Percentiles rank a stretch among this genome's conserved stretches.
phyloP scores from a whole-genome alignment of 495 filamentous ascomycete genomes.

The Penicillium steckii region DNA sequence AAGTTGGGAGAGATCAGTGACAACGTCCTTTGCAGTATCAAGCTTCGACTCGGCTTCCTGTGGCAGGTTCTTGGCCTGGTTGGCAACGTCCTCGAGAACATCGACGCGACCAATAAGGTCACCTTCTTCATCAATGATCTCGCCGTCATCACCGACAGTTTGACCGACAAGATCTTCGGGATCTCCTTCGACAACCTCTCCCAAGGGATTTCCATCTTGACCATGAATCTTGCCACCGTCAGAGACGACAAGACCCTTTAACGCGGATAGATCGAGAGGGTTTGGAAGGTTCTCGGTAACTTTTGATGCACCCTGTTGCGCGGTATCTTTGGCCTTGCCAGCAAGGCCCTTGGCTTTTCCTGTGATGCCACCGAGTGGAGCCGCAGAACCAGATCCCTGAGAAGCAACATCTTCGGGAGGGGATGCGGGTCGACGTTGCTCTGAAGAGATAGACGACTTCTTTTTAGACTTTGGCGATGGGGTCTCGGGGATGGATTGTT shows the following conservation, averaged over 20 bases:
- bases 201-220: slow-evolving; percentile 37
- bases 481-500: slow-evolving; percentile 21
- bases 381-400: slow-evolving; percentile 31
- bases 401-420: slow-evolving; percentile 27
- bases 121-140: slow-evolving; percentile 51
- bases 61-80: slow-evolving; percentile 26
- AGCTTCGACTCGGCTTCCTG: slow-evolving; percentile 20
- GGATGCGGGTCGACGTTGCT: slow-evolving; percentile 30
- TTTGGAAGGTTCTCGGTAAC: slow-evolving; percentile 23
- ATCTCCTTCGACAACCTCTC: slow-evolving; percentile 41
- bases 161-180: slow-evolving; percentile 44
- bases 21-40: slow-evolving; percentile 13
- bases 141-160: slow-evolving; percentile 53
- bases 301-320: slow-evolving; percentile 22
- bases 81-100: slow-evolving; percentile 32
- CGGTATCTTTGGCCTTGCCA: slow-evolving; percentile 24
- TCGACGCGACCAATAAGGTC: slow-evolving; percentile 48
- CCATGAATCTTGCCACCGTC: slow-evolving; percentile 43
- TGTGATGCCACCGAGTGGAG: slow-evolving; percentile 19
- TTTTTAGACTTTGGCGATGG: slow-evolving; percentile 34
- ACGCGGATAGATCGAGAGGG: slow-evolving; percentile 58
- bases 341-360: slow-evolving; percentile 23
- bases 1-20: slow-evolving; percentile 40
- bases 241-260: slow-evolving; percentile 64
- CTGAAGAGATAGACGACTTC: slow-evolving; percentile 29